Conservation (phyloP, 208 protist genomes). For the Trypanosoma boissoni region DNA sequence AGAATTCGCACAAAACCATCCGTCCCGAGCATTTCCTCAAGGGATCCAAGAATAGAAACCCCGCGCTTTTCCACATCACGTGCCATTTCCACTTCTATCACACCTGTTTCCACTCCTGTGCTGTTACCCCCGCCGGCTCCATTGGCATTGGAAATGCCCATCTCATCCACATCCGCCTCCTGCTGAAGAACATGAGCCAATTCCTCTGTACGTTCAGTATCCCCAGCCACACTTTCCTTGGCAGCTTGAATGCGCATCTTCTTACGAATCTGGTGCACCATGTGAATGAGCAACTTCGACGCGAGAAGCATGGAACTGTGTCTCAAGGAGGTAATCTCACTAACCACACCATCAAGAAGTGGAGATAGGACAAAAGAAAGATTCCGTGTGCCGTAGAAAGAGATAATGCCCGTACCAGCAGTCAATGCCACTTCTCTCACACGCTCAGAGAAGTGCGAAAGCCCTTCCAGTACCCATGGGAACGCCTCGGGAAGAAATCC, state of each 20-base stretch:
- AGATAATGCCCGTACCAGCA: conserved; percentile 90
- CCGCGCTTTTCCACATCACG: conserved; percentile 86
- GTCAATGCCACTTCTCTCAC: conserved; percentile 85
- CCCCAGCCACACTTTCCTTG: conserved; percentile 24
- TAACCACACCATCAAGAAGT: conserved; percentile 74
- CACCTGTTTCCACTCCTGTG: conserved; percentile 19
- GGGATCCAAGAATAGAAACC: conserved; percentile 73
- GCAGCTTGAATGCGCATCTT: conserved; percentile 77
- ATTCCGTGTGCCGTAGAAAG: conserved; percentile 84
- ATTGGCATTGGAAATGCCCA: too few relatives aligned
- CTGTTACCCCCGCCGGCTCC: conserved; percentile 11
- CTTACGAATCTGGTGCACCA: conserved; percentile 84
- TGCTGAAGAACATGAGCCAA: conserved; percentile 18
- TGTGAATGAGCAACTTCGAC: conserved; percentile 86
- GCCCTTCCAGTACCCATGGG: conserved; percentile 86
- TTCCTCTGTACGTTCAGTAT: conserved; percentile 30
- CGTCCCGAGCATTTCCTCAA: conserved; percentile 81
- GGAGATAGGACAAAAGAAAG: conserved; percentile 77
- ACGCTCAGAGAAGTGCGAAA: conserved; percentile 89
- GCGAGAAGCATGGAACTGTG: conserved; percentile 88
- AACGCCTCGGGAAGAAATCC: conserved; percentile 77
- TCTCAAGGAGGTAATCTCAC: conserved; percentile 81
- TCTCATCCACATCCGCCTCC: conserved; percentile 2
- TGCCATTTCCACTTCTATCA: conserved; percentile 77
- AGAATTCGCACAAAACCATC: conserved; percentile 69